These are phyloP conservation scores for Pythium periplocum DNA, from an alignment of 352 stramenopile genomes.

Conservation along the genomic window DNA sequence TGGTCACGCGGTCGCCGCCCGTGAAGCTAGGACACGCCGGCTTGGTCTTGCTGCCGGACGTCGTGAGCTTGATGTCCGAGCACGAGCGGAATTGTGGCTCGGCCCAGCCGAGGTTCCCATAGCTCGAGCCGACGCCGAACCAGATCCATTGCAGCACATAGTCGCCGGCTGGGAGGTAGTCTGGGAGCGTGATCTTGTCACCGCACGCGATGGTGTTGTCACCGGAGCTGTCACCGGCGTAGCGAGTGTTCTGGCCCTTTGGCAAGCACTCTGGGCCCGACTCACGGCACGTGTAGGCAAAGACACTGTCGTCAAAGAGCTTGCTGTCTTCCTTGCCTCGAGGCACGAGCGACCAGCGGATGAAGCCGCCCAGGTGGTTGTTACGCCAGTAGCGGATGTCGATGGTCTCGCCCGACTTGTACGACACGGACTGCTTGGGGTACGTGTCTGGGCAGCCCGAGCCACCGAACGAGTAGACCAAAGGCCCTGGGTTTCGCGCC, in stretches of 20 bases:
- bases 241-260: conserved; percentile 27
- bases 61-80: conserved; percentile 41
- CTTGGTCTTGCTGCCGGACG: conserved; percentile 17
- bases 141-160: conserved; percentile 53
- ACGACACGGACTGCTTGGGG: conserved; percentile 14
- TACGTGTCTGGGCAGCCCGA: too few relatives aligned
- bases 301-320: conserved; percentile 37
- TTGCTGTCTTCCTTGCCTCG: conserved; percentile 21
- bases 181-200: conserved; percentile 36
- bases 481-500: conserved; percentile 23
- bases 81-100: conserved; percentile 40
- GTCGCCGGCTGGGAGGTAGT: conserved; percentile 36
- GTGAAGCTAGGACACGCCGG: conserved; percentile 31
- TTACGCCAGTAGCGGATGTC: conserved; percentile 47
- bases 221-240: conserved; percentile 26
- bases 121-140: conserved; percentile 39
- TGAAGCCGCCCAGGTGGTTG: conserved; percentile 49
- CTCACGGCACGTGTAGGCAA: conserved; percentile 51
- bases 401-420: conserved; percentile 32
- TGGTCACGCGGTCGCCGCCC: conserved; percentile 41
- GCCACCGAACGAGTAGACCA: too few relatives aligned
- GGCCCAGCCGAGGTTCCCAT: conserved; percentile 38
- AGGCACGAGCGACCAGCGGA: conserved; percentile 38
- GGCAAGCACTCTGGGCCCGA: conserved; percentile 32
- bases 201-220: conserved; percentile 34